Evolutionary conservation across 1,284 basidiomycete species (phyloP).

Genomic region (Papiliotrema nemorosa): DNA sequence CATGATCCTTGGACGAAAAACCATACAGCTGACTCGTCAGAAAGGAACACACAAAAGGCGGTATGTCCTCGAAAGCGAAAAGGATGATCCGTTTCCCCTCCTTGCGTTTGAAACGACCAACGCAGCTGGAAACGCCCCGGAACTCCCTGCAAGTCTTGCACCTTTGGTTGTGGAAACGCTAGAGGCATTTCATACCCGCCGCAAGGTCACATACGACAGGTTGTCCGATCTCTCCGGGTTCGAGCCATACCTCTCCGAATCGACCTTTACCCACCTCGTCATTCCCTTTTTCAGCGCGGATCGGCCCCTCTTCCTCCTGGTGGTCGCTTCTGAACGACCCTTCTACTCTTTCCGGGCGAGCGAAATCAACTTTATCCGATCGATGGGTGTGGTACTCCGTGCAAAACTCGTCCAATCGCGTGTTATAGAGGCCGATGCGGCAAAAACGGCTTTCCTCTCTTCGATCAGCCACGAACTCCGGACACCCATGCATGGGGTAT

Average conservation of each 20-base stretch:
- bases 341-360: slow-evolving; percentile 7
- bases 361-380: slow-evolving; percentile 21
- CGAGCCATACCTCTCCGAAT: slow-evolving; percentile 12
- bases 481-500: neutral
- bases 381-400: slow-evolving; percentile 23
- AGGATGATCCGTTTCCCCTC: no score
- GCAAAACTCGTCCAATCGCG: slow-evolving; percentile 20
- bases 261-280: slow-evolving; percentile 14
- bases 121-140: no score
- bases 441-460: neutral
- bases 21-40: neutral
- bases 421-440: slow-evolving; percentile 13
- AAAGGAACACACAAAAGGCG: neutral
- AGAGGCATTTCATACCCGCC: neutral
- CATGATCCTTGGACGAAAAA: neutral
- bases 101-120: no score
- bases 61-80: no score
- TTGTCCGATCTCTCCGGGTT: slow-evolving; percentile 15
- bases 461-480: neutral
- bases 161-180: no score
- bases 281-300: slow-evolving; percentile 24
- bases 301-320: slow-evolving; percentile 24
- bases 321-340: slow-evolving; percentile 12
- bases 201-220: neutral
- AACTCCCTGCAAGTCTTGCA: no score